Evolutionary conservation across 2,329 filamentous ascomycete genomes (phyloP), one percentile per base, ranked within the genome.

Genomic region (Stachybotrys chartarum): DNA sequence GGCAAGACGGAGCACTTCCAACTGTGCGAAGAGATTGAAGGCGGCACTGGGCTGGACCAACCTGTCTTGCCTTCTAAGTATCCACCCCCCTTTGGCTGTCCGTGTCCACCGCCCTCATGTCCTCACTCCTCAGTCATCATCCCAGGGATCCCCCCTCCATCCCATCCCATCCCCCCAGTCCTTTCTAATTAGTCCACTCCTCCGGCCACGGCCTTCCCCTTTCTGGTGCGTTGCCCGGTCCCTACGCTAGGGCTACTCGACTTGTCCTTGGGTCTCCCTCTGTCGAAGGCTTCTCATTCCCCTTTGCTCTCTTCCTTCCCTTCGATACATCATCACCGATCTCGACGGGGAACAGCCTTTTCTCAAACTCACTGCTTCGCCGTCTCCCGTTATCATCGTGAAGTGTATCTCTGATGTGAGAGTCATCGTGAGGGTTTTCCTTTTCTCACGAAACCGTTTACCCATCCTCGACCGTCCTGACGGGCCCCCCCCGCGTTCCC

Each of bases 401-500:
- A 10, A 14, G 3, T 14, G 10, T 14, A 42, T 42, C 35, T 42
- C 35, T 42, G 35, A 42, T 42, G 35, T 42, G 35, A 42, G 35
- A 42, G 35, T 5, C 35, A 14, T 42, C 35, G 35, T 14, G 35
- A 42, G 35, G 35, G 35, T 42, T 42, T 42, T 42, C 35, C 35
- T 42, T 24, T 24, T 42, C 35, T 6, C 35, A 42, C 35, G 35
- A 42, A 42, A 14, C 24, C 35, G 35, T 42, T 14, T 14, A 42
- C 3, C 35, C 35, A 42, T 42, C 35, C 35, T 42, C 14, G 14
- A 42, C 35, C 35, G 35, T 14, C 35, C 10, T 14, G 35, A 47
- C 45, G 45, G 45, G 57, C 57, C 35, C 56, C 58, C 65, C 66
- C 66, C 67, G 66, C 67, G 64, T 64, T 64, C 61, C 66, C 59